phyloP scores from a whole-genome alignment of 164 flowering plant genomes.

The Liriodendron chinense region DNA sequence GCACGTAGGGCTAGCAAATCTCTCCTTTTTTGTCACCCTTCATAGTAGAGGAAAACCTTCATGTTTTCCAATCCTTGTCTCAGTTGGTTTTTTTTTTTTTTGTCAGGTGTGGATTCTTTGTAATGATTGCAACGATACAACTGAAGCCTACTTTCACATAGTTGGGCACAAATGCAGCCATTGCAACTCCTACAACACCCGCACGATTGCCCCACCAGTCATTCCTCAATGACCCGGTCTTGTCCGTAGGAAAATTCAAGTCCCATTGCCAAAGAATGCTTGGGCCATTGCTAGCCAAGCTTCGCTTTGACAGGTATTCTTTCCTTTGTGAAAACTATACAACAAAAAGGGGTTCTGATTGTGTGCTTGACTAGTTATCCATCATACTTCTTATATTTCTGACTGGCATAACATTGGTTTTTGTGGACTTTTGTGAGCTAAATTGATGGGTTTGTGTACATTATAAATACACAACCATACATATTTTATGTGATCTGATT shows the following conservation, averaged over 20 bases:
- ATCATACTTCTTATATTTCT: too few species aligned
- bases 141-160: slow-evolving; percentile 78
- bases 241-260: not conserved
- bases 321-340: not conserved
- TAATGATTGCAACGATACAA: slow-evolving; percentile 86
- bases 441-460: too few species aligned
- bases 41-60: too few species aligned
- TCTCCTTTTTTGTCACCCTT: too few species aligned
- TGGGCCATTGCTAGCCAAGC: not conserved
- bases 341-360: too few species aligned
- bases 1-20: too few species aligned
- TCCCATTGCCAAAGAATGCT: not conserved
- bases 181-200: slow-evolving; percentile 82
- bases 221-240: slow-evolving; percentile 2
- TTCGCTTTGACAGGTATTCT: not conserved
- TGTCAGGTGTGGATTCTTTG: slow-evolving; percentile 94
- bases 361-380: too few species aligned
- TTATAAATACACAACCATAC: too few species aligned
- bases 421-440: too few species aligned
- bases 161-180: slow-evolving; percentile 85
- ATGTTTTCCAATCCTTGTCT: too few species aligned
- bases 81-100: not conserved
- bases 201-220: slow-evolving; percentile 60
- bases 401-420: too few species aligned
- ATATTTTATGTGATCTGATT: too few species aligned